Evolutionary conservation across 225 moss, liverwort and hornwort genomes (phyloP).

Genomic region (Rhytidiadelphus loreus): DNA sequence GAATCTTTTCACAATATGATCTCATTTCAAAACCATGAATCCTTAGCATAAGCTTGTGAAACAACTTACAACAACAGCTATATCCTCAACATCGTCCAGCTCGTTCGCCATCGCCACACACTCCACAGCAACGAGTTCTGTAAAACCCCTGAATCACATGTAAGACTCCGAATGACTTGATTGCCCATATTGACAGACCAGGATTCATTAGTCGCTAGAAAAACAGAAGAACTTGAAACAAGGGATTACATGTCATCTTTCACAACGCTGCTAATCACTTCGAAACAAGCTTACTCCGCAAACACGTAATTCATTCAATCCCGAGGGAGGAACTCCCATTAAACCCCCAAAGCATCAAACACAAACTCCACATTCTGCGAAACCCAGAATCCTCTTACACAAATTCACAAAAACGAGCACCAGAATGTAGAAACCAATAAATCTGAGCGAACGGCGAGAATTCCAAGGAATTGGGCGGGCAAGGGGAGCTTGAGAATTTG

Average conservation of each 20-base stretch:
- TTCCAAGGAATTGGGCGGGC: neutral
- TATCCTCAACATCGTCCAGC: slow-evolving; percentile 25
- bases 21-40: neutral
- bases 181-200: neutral
- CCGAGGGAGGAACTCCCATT: neutral
- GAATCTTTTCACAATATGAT: neutral
- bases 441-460: neutral
- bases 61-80: slow-evolving; percentile 1
- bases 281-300: neutral
- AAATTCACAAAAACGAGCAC: neutral
- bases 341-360: neutral
- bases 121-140: neutral
- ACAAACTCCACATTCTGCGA: neutral
- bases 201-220: neutral
- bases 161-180: neutral
- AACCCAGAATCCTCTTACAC: neutral
- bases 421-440: neutral
- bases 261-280: neutral
- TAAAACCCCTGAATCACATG: neutral
- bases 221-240: neutral
- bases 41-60: neutral
- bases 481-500: neutral
- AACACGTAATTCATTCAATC: neutral
- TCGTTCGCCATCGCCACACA: slow-evolving; percentile 15
- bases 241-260: neutral